phyloP scores from a whole-genome alignment of 208 protist genomes.

The Angomonas deanei region DNA sequence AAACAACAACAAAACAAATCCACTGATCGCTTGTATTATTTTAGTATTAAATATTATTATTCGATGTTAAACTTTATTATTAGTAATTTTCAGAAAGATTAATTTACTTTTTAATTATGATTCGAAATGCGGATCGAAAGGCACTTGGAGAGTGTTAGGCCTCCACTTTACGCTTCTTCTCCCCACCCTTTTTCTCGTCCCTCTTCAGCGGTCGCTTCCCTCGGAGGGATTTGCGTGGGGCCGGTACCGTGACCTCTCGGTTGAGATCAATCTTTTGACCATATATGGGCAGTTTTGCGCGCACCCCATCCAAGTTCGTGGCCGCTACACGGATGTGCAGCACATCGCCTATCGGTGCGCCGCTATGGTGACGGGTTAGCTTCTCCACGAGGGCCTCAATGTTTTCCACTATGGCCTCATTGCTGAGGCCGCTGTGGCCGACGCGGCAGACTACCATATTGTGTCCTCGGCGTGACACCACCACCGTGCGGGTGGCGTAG shows the following conservation, averaged over 20 bases:
- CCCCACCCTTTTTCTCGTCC: background rate
- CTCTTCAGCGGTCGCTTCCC: background rate
- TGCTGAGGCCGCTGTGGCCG: constrained; percentile 67
- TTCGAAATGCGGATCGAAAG: no score
- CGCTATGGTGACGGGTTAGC: constrained; percentile 56
- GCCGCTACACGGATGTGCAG: constrained; percentile 77
- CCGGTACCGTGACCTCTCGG: background rate
- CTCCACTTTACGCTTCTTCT: background rate
- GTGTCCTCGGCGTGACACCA: constrained; percentile 71
- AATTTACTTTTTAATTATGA: no score
- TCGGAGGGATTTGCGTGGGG: background rate
- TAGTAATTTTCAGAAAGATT: no score
- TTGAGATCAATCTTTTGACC: constrained; percentile 55
- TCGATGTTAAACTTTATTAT: no score
- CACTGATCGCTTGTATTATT: no score
- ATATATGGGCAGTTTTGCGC: constrained; percentile 70
- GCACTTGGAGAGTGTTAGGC: no score
- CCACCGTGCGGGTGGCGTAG: constrained; percentile 49
- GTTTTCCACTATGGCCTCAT: constrained; percentile 64
- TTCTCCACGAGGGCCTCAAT: constrained; percentile 53
- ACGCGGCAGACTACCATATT: constrained; percentile 72
- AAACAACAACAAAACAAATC: no score
- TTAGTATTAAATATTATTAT: no score
- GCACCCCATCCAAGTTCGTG: constrained; percentile 54
- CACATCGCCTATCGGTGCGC: constrained; percentile 37